Evolutionary conservation across 441 rosid species (phyloP), one percentile per base, ranked within the genome.

Genomic region (Adansonia madagascariensis): DNA sequence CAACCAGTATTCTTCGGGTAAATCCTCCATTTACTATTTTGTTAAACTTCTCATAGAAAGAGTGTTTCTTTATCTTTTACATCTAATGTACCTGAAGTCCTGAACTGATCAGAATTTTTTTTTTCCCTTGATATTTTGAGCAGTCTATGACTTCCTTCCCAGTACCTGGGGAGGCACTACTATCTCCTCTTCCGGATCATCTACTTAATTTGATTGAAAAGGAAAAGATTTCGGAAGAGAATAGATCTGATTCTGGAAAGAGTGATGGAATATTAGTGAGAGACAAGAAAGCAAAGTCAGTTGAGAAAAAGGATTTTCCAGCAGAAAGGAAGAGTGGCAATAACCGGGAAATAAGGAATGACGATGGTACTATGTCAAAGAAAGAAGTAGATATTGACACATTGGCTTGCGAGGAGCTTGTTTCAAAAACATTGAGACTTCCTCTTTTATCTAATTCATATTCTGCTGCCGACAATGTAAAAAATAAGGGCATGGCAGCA

Each of bases 1-100:
- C 97, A 50, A 80, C 86, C n/a, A 78, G 76, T 71, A 93, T 94
- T 79, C 81, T 97, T 78, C 86, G 52, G 92, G 99, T 97, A 83
- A 87, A 82, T 63, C 73, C 77, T 80, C 77, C 77, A 49, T 68
- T 70, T 71, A 55, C 67, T 67, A 66, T 77, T 60, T 31, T 80
- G 20, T 65, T 73, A 7, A 52, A 76, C 41, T 50, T 74, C 56
- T 35, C 7, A 9, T 71, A 10, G 9, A 27, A 24, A 15, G 44
- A 3, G 27, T 24, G 20, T 11, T 67, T 20, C 5, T 24, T 24
- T 69, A 74, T 77, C 71, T 74, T 53, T 5, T 61, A 62, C 41
- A 63, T 47, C 43, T 35, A 47, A n/a, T 22, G 12, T 24, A 46
- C 52, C 52, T 50, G 41, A 81, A 55, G 69, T 78, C 8, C 17